Evolutionary conservation across 805 yeast species (phyloP).

Genomic region (Metschnikowia koreensis): DNA sequence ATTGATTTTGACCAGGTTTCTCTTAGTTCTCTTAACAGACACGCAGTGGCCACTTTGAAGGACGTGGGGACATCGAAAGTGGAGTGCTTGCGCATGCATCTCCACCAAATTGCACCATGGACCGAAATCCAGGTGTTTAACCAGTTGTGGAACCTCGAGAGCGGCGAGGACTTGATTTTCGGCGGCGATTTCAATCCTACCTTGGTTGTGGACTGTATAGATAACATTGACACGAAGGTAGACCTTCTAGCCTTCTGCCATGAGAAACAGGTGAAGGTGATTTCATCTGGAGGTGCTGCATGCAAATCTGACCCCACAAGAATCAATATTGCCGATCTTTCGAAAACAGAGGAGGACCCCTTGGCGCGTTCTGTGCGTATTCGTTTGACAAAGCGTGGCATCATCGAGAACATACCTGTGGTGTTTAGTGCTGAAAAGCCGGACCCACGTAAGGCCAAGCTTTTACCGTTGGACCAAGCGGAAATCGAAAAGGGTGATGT

Average conservation of each 20-base stretch:
- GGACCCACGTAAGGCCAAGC: conserved; percentile 86
- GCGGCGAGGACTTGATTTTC: conserved; percentile 59
- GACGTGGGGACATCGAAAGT: conserved; percentile 96
- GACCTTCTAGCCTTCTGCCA: conserved; percentile 78
- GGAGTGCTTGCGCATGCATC: conserved; percentile 66
- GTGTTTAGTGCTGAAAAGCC: conserved; percentile 96
- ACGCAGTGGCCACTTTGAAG: conserved; percentile 84
- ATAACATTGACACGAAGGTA: conserved; percentile 94
- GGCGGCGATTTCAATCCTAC: conserved; percentile 57
- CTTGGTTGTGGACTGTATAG: conserved; percentile 91
- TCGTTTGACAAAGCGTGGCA: conserved; percentile 76
- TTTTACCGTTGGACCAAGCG: conserved; percentile 81
- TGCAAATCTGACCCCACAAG: conserved; percentile 94
- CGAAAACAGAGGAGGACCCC: conserved; percentile 91
- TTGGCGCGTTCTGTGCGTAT: conserved; percentile 84
- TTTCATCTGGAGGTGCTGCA: conserved; percentile 96
- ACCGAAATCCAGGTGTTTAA: conserved; percentile 73
- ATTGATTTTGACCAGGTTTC: conserved; percentile 97
- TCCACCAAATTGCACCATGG: conserved; percentile 90
- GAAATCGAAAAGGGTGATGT: conserved; percentile 80
- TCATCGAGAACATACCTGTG: conserved; percentile 72
- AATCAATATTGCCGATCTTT: conserved; percentile 83
- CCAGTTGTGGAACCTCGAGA: conserved; percentile 69
- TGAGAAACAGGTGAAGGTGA: conserved; percentile 57
- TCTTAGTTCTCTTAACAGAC: conserved; percentile 86